Conservation (phyloP, 2,329 filamentous ascomycete species). For the Pseudopyricularia javanii region DNA sequence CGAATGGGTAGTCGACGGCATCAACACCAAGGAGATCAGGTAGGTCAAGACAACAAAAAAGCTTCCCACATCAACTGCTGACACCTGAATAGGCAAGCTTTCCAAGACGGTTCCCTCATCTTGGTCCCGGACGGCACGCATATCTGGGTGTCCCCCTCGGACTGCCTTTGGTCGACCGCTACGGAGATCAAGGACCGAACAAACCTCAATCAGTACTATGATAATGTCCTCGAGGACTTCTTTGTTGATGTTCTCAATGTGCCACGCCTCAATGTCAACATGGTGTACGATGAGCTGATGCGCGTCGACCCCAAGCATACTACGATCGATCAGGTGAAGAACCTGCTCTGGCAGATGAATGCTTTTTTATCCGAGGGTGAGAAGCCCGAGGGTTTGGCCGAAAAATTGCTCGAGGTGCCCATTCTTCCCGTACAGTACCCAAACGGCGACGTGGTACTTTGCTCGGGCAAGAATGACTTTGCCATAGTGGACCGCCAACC, state of each 20-base stretch:
- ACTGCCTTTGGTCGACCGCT: constrained; percentile 7
- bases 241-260: constrained; percentile 15
- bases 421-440: constrained; percentile 15
- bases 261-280: constrained; percentile 13
- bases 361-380: too few species aligned
- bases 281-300: constrained; percentile 19
- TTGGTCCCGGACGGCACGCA: background rate
- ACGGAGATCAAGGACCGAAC: constrained; percentile 4
- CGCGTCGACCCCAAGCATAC: constrained; percentile 4
- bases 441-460: constrained; percentile 6
- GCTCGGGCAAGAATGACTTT: constrained; percentile 12
- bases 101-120: constrained; percentile 5
- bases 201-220: constrained; percentile 7
- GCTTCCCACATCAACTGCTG: background rate
- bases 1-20: background rate
- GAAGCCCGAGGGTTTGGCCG: too few species aligned
- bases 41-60: background rate
- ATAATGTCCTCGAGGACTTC: constrained; percentile 1
- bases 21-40: background rate
- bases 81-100: background rate
- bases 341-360: constrained; percentile 10
- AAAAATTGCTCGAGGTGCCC: background rate
- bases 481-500: constrained; percentile 20
- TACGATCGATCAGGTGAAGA: constrained; percentile 13
- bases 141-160: constrained; percentile 1